A percentile compares a stretch with the other conserved stretches of the same genome.
Conservation (phyloP, 2,329 filamentous ascomycete genomes). For the Alternaria sp. region DNA sequence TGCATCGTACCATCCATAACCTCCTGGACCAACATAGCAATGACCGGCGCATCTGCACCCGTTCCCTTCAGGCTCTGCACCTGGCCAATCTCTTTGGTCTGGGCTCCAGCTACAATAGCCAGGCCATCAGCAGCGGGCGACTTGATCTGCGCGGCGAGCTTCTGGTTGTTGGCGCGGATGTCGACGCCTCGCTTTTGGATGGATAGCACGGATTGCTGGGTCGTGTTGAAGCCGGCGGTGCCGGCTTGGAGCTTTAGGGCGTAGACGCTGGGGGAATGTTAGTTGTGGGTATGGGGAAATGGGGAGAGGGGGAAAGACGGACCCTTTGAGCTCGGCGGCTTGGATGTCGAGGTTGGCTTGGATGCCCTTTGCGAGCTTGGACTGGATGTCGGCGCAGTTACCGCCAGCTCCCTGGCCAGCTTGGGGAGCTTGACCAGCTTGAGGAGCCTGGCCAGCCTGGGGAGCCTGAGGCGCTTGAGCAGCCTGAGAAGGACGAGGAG, state of each 20-base stretch:
- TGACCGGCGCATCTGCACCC: conserved; percentile 6
- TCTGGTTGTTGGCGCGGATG: conserved; percentile 28
- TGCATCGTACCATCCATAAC: conserved; percentile 24
- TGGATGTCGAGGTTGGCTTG: conserved; percentile 30
- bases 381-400: neutral
- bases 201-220: neutral
- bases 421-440: neutral
- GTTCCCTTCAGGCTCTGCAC: conserved; percentile 14
- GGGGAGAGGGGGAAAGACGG: no score
- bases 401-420: neutral
- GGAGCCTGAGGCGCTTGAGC: neutral
- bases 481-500: neutral
- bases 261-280: conserved; percentile 12
- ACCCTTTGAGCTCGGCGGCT: conserved; percentile 27
- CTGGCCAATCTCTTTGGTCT: conserved; percentile 23
- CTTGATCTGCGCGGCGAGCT: conserved; percentile 21
- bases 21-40: conserved; percentile 19
- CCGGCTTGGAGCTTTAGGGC: conserved; percentile 7
- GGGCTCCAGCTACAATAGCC: conserved; percentile 20
- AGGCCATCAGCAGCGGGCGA: conserved; percentile 23
- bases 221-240: neutral
- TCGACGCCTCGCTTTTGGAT: conserved; percentile 27
- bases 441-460: neutral
- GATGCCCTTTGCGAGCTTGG: conserved; percentile 22
- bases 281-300: neutral